Conservation (phyloP, 2,329 filamentous ascomycete species). For the Arachnomyces sp. region DNA sequence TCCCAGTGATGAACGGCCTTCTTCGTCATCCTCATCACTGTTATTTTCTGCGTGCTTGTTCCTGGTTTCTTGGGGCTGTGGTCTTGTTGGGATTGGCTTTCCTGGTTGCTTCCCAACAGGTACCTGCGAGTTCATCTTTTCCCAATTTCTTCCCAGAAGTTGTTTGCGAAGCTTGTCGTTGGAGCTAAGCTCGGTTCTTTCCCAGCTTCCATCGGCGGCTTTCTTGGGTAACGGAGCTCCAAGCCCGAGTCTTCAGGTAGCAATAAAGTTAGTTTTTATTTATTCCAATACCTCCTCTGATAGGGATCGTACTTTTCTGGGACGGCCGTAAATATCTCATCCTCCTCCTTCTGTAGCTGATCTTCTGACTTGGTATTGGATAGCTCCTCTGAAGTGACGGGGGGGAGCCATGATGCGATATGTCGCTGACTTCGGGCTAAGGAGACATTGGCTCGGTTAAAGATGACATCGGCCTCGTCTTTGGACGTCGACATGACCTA, state of each 20-base stretch:
- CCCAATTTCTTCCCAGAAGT: slow-evolving; percentile 37
- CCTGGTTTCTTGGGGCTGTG: background rate
- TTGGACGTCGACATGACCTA: slow-evolving; percentile 25
- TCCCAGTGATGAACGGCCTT: slow-evolving; percentile 35
- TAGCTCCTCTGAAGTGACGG: slow-evolving; percentile 34
- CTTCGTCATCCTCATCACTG: slow-evolving; percentile 31
- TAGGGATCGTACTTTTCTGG: slow-evolving; percentile 44
- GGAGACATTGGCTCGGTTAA: slow-evolving; percentile 47
- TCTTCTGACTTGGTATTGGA: slow-evolving; percentile 34
- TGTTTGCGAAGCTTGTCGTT: slow-evolving; percentile 41
- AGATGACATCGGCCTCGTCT: slow-evolving; percentile 46
- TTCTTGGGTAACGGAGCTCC: slow-evolving; percentile 39
- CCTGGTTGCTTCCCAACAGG: slow-evolving; percentile 32
- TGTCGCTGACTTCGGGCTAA: slow-evolving; percentile 48
- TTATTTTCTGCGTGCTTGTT: slow-evolving; percentile 11
- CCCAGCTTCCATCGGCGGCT: slow-evolving; percentile 33
- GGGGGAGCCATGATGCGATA: slow-evolving; percentile 50
- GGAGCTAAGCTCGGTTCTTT: slow-evolving; percentile 32
- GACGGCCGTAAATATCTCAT: slow-evolving; percentile 46
- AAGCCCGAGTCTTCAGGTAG: slow-evolving; percentile 36
- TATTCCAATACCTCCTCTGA: background rate
- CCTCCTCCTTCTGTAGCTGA: slow-evolving; percentile 45
- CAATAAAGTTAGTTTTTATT: background rate
- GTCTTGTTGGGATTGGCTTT: slow-evolving; percentile 21
- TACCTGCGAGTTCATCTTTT: slow-evolving; percentile 19